Evolutionary conservation across 2,329 filamentous ascomycete genomes (phyloP), one percentile per base, ranked within the genome.

Genomic region (Zymoseptoria tritici): DNA sequence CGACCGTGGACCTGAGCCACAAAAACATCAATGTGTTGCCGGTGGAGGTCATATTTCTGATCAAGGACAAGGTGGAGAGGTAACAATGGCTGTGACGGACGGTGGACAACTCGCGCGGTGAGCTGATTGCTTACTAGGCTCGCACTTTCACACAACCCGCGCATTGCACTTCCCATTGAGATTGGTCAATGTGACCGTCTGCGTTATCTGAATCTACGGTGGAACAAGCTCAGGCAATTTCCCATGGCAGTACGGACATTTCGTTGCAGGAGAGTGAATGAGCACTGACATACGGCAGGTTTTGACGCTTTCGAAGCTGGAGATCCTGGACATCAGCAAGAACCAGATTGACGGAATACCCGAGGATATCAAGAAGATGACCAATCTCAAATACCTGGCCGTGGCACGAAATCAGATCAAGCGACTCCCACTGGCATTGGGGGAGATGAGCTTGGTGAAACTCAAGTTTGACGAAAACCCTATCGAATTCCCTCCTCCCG

Each of bases 391-490:
- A 71, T 92, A 97, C 16, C 80, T 97, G 57, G 92, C 91, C 2
- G 83, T 97, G 42, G 88, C 90, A 66, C 90, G 89, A 71, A 97
- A 97, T 73, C 85, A 88, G 61, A 90, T 97, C 67, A 86, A 90
- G 64, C 87, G 92, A 66, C 78, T 97, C 19, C 93, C 93, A 1
- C 77, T 89, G 6, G 92, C 90, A 65, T 77, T 97, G 21, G 91
- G 90, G 57, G 91, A 96, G 64, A 96, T 97, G 89, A 94, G 91
- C 58, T 78, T 97, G 60, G 90, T 93, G 71, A 89, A 95, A 65
- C 80, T 97, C 59, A 96, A 96, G 74, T 84, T 97, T 42, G 89
- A 93, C 60, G 91, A 91, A 52, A 97, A 97, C 67, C 90, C 90
- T 8, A 83, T 97, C 60, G 83, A 82, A 60, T 93, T 93, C 67